Conservation (phyloP, 345 rosid species). For the Hypericum perforatum region DNA sequence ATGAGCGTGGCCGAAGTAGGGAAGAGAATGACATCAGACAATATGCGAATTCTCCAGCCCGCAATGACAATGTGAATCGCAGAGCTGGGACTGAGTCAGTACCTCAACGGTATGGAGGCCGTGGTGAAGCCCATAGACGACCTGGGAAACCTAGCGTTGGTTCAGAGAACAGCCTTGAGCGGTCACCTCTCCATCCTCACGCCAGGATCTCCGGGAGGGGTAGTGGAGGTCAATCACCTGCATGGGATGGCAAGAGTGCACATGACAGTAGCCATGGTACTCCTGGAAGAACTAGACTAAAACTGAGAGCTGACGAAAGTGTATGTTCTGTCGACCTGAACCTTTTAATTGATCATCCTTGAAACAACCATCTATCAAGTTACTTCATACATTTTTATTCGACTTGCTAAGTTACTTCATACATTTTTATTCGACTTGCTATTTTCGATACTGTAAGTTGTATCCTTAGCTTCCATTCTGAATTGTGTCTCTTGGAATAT, state of each 20-base stretch:
- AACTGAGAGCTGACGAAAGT: no score
- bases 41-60: slow-evolving; percentile 38
- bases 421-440: no score
- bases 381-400: no score
- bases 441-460: no score
- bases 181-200: slow-evolving; percentile 52
- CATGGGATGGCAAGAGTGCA: slow-evolving; percentile 44
- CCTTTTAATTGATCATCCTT: no score
- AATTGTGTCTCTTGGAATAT: no score
- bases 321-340: no score
- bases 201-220: slow-evolving; percentile 33
- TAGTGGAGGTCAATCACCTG: slow-evolving; percentile 33
- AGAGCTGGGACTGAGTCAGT: slow-evolving; percentile 8
- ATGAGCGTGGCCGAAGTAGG: slow-evolving; percentile 28
- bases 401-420: no score
- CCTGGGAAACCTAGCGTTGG: slow-evolving; percentile 31
- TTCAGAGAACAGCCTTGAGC: slow-evolving; percentile 54
- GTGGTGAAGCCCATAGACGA: slow-evolving; percentile 31
- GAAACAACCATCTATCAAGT: no score
- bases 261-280: slow-evolving; percentile 46
- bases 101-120: no score
- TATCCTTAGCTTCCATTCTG: no score
- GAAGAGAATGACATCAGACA: slow-evolving; percentile 36
- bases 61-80: slow-evolving; percentile 24
- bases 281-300: no score